Conservation (phyloP, 345 rosid species). For the Gossypium ekmanianum region DNA sequence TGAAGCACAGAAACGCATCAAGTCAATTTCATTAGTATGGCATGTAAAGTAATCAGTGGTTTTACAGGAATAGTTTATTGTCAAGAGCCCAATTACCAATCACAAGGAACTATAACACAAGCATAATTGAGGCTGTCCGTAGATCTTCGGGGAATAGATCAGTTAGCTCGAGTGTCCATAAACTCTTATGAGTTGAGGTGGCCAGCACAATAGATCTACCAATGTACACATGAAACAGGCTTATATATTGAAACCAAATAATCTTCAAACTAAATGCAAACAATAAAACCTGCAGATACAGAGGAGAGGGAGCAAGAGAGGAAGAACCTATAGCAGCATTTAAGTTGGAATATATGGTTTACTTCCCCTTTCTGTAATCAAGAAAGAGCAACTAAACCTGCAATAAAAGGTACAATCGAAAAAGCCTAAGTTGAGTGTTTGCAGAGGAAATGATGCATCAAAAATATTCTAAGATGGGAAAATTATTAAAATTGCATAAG, state of each 20-base stretch:
- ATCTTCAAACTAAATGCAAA: not conserved
- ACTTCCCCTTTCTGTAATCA: constrained; percentile 8
- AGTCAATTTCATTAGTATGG: not conserved
- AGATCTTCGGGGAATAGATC: not conserved
- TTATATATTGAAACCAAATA: not conserved
- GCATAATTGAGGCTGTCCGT: constrained; percentile 5
- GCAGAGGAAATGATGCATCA: not conserved
- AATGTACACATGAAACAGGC: constrained; percentile 5
- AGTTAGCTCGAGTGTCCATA: not conserved
- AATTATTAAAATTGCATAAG: not conserved
- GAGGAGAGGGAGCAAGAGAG: not conserved
- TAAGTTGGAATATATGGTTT: constrained; percentile 6
- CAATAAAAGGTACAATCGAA: not conserved
- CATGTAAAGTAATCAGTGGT: not conserved
- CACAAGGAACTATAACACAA: constrained; percentile 2
- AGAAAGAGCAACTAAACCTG: constrained; percentile 14
- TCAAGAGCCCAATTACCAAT: constrained; percentile 2
- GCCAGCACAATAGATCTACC: constrained; percentile 4
- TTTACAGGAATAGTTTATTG: not conserved
- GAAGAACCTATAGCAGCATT: not conserved
- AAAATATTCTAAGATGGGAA: not conserved
- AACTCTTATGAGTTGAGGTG: constrained; percentile 4
- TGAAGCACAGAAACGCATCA: constrained; percentile 3
- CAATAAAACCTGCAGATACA: not conserved
- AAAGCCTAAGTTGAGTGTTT: not conserved